Percentiles rank a stretch among this genome's conserved stretches.
Evolutionary conservation across 768 basidiomycete species (phyloP).

Genomic region (Lactarius indigo): DNA sequence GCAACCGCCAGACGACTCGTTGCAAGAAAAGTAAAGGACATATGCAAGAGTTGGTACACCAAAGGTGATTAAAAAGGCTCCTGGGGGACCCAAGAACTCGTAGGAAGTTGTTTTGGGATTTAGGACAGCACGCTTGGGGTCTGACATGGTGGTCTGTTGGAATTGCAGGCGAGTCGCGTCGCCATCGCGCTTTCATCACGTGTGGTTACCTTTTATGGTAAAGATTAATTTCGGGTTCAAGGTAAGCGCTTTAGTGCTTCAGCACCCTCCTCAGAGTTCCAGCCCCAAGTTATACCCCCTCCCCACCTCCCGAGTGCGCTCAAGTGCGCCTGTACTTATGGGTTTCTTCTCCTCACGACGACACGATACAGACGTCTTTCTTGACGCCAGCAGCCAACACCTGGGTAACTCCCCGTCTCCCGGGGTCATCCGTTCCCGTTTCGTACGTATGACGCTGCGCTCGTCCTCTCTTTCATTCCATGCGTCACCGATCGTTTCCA

Average conservation of each 20-base stretch:
- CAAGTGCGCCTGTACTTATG: constrained; percentile 29
- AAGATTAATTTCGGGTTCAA: background rate
- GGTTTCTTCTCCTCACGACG: constrained; percentile 41
- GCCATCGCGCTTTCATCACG: background rate
- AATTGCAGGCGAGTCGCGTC: background rate
- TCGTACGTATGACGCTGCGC: constrained; percentile 31
- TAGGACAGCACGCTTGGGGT: constrained; percentile 28
- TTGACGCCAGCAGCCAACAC: constrained; percentile 11
- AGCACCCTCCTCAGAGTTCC: background rate
- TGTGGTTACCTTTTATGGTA: background rate
- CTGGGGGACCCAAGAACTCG: constrained; percentile 82
- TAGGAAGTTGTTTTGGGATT: constrained; percentile 71
- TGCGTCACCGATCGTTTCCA: constrained; percentile 13
- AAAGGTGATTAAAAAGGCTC: constrained; percentile 66
- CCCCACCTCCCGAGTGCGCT: constrained; percentile 48
- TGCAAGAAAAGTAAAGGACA: constrained; percentile 73
- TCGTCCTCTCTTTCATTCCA: constrained; percentile 10
- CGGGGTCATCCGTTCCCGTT: constrained; percentile 38
- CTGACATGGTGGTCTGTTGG: constrained; percentile 9
- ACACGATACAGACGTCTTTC: constrained; percentile 28
- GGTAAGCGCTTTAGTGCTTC: background rate
- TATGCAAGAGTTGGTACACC: constrained; percentile 71
- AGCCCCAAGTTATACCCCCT: constrained; percentile 54
- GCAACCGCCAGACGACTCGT: constrained; percentile 66
- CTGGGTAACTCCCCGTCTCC: constrained; percentile 16